These are phyloP conservation scores for Tinospora cordifolia DNA, from an alignment of 164 flowering plant species.

Conservation along the genomic window DNA sequence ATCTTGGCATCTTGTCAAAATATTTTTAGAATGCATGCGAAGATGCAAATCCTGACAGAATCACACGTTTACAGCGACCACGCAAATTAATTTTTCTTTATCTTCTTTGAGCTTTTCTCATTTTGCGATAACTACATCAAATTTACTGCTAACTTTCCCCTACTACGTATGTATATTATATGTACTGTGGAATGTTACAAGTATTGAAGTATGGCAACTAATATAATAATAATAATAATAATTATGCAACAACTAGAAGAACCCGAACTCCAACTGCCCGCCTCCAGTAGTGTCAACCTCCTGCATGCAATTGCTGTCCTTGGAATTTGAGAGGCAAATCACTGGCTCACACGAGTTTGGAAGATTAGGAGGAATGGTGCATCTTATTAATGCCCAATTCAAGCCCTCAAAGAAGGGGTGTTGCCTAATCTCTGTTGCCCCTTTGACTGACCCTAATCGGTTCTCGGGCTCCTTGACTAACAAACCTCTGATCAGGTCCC, in stretches of 20 bases:
- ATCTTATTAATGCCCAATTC: conserved; percentile 82
- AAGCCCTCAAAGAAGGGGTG: conserved; percentile 76
- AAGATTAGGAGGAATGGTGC: conserved; percentile 63
- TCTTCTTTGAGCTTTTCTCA: background rate
- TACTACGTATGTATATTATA: background rate
- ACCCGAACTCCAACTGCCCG: conserved; percentile 40
- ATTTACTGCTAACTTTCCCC: background rate
- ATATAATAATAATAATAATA: background rate
- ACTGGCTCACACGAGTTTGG: conserved; percentile 38
- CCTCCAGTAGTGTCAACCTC: conserved; percentile 15
- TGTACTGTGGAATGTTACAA: background rate
- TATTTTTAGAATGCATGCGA: background rate
- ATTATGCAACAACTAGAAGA: conserved; percentile 28
- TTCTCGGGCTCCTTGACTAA: conserved; percentile 63
- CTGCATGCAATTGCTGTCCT: conserved; percentile 23
- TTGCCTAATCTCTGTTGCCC: conserved; percentile 80
- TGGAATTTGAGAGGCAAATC: conserved; percentile 10
- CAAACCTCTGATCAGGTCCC: conserved; percentile 58
- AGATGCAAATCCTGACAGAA: background rate
- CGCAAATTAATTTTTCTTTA: background rate
- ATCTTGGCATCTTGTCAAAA: background rate
- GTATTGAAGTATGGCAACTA: background rate
- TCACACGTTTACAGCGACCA: background rate
- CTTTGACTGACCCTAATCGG: conserved; percentile 65
- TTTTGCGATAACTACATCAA: background rate